Conservation (phyloP, 129 eudicot species). For the Tagetes erecta region DNA sequence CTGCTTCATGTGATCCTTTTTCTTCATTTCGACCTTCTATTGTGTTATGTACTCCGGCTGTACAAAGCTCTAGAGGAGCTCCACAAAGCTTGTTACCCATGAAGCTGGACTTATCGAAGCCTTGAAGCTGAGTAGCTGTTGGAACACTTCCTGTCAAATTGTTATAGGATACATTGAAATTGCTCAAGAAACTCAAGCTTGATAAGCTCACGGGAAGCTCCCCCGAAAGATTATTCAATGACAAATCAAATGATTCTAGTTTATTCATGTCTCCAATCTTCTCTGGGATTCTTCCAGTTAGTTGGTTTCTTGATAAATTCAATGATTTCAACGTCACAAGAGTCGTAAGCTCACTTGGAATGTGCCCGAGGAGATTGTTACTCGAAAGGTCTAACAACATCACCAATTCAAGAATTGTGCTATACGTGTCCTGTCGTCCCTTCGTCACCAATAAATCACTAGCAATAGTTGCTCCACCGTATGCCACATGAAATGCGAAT, state of each 20-base stretch:
- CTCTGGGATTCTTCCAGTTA: background rate
- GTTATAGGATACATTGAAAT: no score
- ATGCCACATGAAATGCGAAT: no score
- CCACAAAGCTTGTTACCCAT: slow-evolving; percentile 22
- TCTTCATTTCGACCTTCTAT: background rate
- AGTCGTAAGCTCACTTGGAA: slow-evolving; percentile 19
- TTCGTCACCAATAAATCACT: slow-evolving; percentile 2
- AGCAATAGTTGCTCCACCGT: background rate
- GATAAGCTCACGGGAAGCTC: no score
- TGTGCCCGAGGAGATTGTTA: slow-evolving; percentile 25
- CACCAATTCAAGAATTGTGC: background rate
- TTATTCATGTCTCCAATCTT: slow-evolving; percentile 32
- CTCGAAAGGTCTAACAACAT: slow-evolving; percentile 30
- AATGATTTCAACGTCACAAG: background rate
- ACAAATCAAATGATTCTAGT: slow-evolving; percentile 23
- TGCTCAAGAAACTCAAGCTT: no score
- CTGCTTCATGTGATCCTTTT: background rate
- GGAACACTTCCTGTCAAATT: no score
- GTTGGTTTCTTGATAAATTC: background rate
- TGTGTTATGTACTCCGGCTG: no score
- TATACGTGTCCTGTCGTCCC: slow-evolving; percentile 15
- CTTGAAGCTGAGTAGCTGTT: no score
- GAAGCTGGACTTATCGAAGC: background rate
- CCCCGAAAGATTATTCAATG: no score
- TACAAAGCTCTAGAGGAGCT: slow-evolving; percentile 3